Conservation (phyloP, 257 asterid genomes). For the Solanum tarapatanum region DNA sequence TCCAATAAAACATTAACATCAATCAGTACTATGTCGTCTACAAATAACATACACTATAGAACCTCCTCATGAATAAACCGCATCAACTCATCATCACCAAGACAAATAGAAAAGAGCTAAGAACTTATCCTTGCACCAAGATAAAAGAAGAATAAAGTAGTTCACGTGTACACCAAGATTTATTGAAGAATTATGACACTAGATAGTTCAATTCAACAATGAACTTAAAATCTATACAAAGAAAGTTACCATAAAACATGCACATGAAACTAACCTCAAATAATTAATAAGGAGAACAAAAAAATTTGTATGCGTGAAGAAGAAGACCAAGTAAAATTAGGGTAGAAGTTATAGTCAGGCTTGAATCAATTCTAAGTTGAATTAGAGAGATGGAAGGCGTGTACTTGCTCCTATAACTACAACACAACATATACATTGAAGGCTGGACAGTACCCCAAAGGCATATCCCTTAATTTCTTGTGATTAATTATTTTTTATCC, state of each 20-base stretch:
- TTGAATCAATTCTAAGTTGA: not conserved
- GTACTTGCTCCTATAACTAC: not conserved
- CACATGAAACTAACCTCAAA: not conserved
- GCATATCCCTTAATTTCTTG: not conserved
- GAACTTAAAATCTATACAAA: not conserved
- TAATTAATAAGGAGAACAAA: not conserved
- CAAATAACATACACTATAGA: not conserved
- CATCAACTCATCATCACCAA: not conserved
- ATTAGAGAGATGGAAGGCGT: not conserved
- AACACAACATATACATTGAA: too few species aligned
- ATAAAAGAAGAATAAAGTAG: not conserved
- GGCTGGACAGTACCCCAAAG: not conserved
- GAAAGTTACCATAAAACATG: not conserved
- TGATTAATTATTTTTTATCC: not conserved
- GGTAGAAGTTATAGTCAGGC: not conserved
- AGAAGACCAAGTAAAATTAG: too few species aligned
- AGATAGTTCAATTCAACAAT: not conserved
- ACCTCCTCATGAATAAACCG: not conserved
- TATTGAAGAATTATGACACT: not conserved
- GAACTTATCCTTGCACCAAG: not conserved
- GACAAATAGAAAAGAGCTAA: not conserved
- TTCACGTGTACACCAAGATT: not conserved
- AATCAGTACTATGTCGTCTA: not conserved
- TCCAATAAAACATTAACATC: not conserved
- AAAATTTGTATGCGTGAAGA: not conserved